These are phyloP conservation scores for Colletotrichum karsti DNA, from an alignment of 2,329 filamentous ascomycete species.

Conservation along the genomic window DNA sequence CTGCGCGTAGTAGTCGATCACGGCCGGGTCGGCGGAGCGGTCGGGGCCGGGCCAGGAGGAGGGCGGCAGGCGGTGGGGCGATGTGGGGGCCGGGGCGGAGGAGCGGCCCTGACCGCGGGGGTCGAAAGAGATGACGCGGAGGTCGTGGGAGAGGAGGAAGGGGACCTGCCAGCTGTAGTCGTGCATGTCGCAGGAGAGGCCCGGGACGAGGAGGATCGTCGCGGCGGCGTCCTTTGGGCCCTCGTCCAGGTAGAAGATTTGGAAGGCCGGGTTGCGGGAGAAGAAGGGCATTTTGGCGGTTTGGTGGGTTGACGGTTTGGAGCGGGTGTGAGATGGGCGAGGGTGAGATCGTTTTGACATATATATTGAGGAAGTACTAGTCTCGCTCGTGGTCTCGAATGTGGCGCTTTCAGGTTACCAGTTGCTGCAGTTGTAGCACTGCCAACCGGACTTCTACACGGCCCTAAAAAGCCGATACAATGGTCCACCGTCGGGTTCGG, in stretches of 20 bases:
- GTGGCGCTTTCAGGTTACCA: no score
- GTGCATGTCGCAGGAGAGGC: conserved; percentile 15
- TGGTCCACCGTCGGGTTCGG: no score
- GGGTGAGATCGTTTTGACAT: no score
- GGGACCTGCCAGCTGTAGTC: conserved; percentile 19
- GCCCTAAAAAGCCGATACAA: no score
- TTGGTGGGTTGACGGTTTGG: no score
- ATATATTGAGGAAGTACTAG: no score
- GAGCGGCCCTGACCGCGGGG: conserved; percentile 9
- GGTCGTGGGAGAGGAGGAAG: not conserved
- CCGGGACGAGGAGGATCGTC: conserved; percentile 4
- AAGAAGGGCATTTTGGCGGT: conserved; percentile 12
- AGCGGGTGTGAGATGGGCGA: no score
- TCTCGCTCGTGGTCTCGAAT: no score
- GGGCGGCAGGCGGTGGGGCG: not conserved
- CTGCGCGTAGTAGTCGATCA: conserved; percentile 20
- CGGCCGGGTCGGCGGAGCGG: not conserved
- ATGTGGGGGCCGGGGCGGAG: conserved; percentile 2
- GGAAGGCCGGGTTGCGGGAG: not conserved
- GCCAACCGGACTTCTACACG: no score
- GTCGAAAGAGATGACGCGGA: conserved; percentile 19
- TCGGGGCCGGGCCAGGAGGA: conserved; percentile 13
- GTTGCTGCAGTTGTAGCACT: no score
- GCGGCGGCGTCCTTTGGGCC: not conserved
- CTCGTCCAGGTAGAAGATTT: conserved; percentile 17